Evolutionary conservation across 1,284 basidiomycete species (phyloP), one percentile per base, ranked within the genome.

Genomic region (Schizophyllum amplum): DNA sequence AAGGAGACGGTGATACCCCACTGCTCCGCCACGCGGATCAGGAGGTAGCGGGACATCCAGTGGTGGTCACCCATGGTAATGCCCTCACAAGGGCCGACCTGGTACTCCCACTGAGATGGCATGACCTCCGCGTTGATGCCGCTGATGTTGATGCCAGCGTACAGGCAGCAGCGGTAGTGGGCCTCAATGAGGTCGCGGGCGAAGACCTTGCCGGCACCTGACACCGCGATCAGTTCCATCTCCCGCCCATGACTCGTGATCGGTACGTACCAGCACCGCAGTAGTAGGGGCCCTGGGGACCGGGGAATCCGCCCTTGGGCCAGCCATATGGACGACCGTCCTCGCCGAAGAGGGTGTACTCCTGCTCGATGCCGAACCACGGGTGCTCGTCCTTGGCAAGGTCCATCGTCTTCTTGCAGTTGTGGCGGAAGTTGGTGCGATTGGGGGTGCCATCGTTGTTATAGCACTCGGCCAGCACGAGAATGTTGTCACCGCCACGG

Each of bases 61-160:
- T 97, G 86, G 76, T 97, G 94, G 75, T 99, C 96, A 67, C 96
- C 96, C 92, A 99, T 97, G 65, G 91, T 83, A 73, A 99, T 98
- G 63, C 96, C 96, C 73, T 91, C 88, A 71, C 96, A 98, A 47
- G 96, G 96, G 60, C 96, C 96, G 66, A 99, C 94, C 76, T 99
- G 97, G 90, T 97, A 99, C 79, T 99, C 96, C 95, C 95, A 98
- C 76, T 99, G 97, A 59, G 95, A 89, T 24, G 97, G 96, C 96
- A 99, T 98, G 66, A 99, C 97, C 78, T 99, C 97, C 64, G 97
- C 97, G 74, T 99, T 99, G 80, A 99, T 98, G 71, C 97, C 97
- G 62, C 93, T 96, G 79, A 98, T 98, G 79, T 94, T 95, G 76
- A 99, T 83, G 66, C 94, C 95, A 64, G 97, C 81, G 75, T 98